A percentile compares a stretch with the other conserved stretches of the same genome.
Conservation (phyloP, 2,329 filamentous ascomycete species). For the Neofusicoccum cordaticola region DNA sequence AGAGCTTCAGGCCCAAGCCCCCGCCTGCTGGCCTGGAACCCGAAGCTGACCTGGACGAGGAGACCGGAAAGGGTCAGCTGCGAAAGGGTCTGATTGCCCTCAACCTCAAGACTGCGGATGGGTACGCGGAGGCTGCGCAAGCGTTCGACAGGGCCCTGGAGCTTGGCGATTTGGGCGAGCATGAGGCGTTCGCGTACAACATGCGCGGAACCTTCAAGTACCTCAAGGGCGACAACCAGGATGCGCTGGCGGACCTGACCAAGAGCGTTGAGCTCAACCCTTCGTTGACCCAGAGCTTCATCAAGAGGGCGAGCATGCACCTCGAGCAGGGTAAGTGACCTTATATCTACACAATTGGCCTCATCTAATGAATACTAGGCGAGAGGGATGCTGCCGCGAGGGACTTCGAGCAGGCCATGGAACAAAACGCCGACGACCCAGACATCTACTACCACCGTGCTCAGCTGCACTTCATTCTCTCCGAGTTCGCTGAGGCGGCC, state of each 20-base stretch:
- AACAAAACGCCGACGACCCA: conserved; percentile 82
- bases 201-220: conserved; percentile 95
- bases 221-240: conserved; percentile 80
- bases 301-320: conserved; percentile 98
- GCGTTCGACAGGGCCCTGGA: conserved; percentile 88
- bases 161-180: conserved; percentile 72
- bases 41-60: conserved; percentile 70
- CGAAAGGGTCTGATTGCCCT: conserved; percentile 79
- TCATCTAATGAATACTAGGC: conserved; percentile 45
- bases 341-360: not conserved
- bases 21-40: conserved; percentile 81
- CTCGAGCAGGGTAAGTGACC: conserved; percentile 71
- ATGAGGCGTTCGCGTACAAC: conserved; percentile 92
- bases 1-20: conserved; percentile 87
- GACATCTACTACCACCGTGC: conserved; percentile 99
- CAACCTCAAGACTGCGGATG: conserved; percentile 81
- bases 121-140: conserved; percentile 82
- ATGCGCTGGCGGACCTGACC: conserved; percentile 80
- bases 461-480: conserved; percentile 96
- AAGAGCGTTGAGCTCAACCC: conserved; percentile 91
- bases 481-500: conserved; percentile 86
- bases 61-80: conserved; percentile 79
- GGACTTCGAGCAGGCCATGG: conserved; percentile 82
- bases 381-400: conserved; percentile 81
- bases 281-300: conserved; percentile 89